phyloP scores from a whole-genome alignment of 345 rosid genomes.

The Lepidium africanum region DNA sequence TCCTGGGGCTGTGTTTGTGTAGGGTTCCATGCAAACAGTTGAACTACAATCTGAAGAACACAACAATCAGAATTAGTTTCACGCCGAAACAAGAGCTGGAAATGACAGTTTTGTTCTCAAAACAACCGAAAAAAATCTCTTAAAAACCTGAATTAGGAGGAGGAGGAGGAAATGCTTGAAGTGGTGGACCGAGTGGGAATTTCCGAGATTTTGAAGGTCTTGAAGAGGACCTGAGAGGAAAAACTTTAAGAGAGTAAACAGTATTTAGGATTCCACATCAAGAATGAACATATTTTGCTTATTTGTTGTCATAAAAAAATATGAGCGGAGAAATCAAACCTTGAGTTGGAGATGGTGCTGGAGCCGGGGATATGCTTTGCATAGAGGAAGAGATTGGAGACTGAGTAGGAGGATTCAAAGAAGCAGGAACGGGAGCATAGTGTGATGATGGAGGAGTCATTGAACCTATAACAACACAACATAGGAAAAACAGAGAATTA shows the following conservation, averaged over 20 bases:
- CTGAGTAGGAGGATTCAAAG: slow-evolving; percentile 35
- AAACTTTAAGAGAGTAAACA: slow-evolving; percentile 32
- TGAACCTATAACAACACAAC: slow-evolving; percentile 34
- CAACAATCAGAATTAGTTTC: slow-evolving; percentile 9
- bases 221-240: slow-evolving; percentile 36
- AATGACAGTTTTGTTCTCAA: neutral
- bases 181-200: slow-evolving; percentile 48
- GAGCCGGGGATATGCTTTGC: slow-evolving; percentile 32
- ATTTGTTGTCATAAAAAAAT: neutral
- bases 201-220: slow-evolving; percentile 57
- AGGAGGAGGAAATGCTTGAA: slow-evolving; percentile 78
- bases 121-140: neutral
- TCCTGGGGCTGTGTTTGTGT: slow-evolving; percentile 88
- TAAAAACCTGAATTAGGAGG: slow-evolving; percentile 83
- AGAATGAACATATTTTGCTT: neutral
- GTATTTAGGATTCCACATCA: slow-evolving; percentile 12
- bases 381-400: slow-evolving; percentile 31
- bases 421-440: slow-evolving; percentile 35
- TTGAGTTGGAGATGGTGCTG: slow-evolving; percentile 48
- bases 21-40: slow-evolving; percentile 69
- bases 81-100: neutral
- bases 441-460: slow-evolving; percentile 34
- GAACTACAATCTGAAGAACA: slow-evolving; percentile 63
- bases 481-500: slow-evolving; percentile 18
- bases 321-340: slow-evolving; percentile 32